Conservation (phyloP, 192 early-diverging fungal species). For the Paraglomus brasilianum region DNA sequence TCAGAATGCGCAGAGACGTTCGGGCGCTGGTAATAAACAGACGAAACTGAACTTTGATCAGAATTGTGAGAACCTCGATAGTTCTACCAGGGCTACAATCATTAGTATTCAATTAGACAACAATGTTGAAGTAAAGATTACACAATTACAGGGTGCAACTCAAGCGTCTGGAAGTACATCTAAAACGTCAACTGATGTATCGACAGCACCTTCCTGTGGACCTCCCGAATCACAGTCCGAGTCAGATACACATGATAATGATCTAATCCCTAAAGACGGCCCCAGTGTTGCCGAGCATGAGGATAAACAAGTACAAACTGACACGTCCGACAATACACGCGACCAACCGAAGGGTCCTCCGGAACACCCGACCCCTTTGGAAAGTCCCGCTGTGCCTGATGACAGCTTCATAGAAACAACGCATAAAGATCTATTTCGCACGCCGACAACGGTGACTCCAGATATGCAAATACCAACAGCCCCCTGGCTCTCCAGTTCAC, state of each 20-base stretch:
- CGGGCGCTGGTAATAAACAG: too few relatives aligned
- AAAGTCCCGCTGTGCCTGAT: not conserved
- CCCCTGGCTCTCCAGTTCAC: not conserved
- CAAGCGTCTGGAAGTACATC: not conserved
- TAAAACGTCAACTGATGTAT: not conserved
- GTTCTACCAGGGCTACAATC: not conserved
- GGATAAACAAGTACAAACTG: too few relatives aligned
- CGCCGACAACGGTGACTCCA: not conserved
- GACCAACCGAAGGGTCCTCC: too few relatives aligned
- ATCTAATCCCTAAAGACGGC: too few relatives aligned
- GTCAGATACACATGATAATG: too few relatives aligned
- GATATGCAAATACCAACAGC: not conserved
- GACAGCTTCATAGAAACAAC: constrained; percentile 11
- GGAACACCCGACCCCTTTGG: not conserved
- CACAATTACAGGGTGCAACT: not conserved
- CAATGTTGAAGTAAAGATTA: not conserved
- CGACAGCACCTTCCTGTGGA: not conserved
- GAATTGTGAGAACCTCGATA: too few relatives aligned
- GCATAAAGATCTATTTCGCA: constrained; percentile 12
- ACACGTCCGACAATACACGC: too few relatives aligned
- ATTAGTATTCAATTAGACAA: not conserved
- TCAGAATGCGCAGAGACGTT: too few relatives aligned
- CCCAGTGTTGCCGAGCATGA: too few relatives aligned
- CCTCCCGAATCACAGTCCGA: too few relatives aligned
- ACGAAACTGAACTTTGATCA: too few relatives aligned